Evolutionary conservation across 148 eudicot species (phyloP).

Genomic region (Cornus florida): DNA sequence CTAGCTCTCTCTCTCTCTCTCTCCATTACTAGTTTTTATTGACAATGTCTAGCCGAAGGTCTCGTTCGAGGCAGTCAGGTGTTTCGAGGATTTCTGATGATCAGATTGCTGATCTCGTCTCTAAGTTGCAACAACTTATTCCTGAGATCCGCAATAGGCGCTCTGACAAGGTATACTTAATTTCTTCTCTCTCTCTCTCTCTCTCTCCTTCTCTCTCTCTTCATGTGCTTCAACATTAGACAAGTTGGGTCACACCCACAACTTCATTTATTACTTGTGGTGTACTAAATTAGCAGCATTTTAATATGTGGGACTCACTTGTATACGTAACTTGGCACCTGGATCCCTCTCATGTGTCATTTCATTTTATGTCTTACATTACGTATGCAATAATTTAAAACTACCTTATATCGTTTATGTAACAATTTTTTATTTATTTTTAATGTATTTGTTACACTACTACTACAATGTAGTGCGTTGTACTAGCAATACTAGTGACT

Average conservation of each 20-base stretch:
- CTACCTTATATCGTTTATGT: too few species aligned
- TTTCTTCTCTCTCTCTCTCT: not conserved
- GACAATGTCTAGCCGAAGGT: constrained; percentile 83
- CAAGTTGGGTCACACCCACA: constrained; percentile 18
- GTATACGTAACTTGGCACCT: too few species aligned
- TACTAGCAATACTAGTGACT: too few species aligned
- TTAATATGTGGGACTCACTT: not conserved
- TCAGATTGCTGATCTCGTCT: constrained; percentile 73
- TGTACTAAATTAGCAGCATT: not conserved
- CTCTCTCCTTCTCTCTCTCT: constrained; percentile 8
- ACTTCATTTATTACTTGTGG: constrained; percentile 26
- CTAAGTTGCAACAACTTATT: constrained; percentile 52
- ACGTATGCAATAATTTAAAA: too few species aligned
- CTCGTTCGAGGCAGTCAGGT: constrained; percentile 66
- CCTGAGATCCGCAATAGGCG: constrained; percentile 66
- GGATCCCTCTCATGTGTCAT: too few species aligned
- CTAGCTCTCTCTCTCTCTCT: too few species aligned
- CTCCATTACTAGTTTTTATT: not conserved
- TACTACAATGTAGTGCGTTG: too few species aligned
- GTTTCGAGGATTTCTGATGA: constrained; percentile 65
- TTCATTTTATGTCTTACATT: too few species aligned
- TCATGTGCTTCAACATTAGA: constrained; percentile 7
- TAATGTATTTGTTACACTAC: too few species aligned
- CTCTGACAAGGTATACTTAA: constrained; percentile 68
- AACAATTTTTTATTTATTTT: too few species aligned